Evolutionary conservation across 2,329 filamentous ascomycete genomes (phyloP).

Genomic region (Cladosporium austrohemisphaericum): DNA sequence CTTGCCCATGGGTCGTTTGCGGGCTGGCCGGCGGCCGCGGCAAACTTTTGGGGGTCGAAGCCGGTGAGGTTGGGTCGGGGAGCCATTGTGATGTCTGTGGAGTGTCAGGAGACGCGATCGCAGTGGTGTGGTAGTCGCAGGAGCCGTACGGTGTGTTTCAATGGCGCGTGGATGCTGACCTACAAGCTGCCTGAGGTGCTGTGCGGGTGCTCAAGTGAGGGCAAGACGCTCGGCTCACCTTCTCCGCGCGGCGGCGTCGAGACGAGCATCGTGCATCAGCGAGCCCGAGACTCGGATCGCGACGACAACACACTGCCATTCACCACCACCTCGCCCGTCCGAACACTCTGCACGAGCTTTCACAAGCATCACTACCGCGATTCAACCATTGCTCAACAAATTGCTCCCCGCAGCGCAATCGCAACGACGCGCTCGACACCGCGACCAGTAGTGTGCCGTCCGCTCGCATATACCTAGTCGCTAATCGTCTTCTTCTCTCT

Average conservation of each 20-base stretch:
- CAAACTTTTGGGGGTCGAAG: conserved; percentile 82
- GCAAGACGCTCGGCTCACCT: neutral
- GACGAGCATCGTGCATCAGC: neutral
- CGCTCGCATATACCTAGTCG: conserved; percentile 1
- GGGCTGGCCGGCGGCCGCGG: conserved; percentile 61
- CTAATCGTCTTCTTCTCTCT: conserved; percentile 7
- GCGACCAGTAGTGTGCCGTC: conserved; percentile 12
- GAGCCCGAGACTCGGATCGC: neutral
- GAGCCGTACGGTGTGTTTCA: conserved; percentile 12
- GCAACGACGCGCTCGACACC: neutral
- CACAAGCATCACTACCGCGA: neutral
- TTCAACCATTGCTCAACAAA: neutral
- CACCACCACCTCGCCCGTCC: neutral
- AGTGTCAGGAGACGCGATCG: conserved; percentile 2
- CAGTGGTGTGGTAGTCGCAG: neutral
- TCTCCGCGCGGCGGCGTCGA: neutral
- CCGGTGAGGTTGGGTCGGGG: conserved; percentile 74
- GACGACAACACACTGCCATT: neutral
- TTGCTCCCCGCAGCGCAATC: too few species aligned
- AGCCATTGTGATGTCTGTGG: conserved; percentile 42
- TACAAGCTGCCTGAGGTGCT: conserved; percentile 12
- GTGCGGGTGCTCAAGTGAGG: neutral
- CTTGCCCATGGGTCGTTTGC: conserved; percentile 61
- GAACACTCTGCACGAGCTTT: neutral
- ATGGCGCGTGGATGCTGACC: conserved; percentile 14